Evolutionary conservation across 2,329 filamentous ascomycete species (phyloP).

Genomic region (Claviceps humidiphila): DNA sequence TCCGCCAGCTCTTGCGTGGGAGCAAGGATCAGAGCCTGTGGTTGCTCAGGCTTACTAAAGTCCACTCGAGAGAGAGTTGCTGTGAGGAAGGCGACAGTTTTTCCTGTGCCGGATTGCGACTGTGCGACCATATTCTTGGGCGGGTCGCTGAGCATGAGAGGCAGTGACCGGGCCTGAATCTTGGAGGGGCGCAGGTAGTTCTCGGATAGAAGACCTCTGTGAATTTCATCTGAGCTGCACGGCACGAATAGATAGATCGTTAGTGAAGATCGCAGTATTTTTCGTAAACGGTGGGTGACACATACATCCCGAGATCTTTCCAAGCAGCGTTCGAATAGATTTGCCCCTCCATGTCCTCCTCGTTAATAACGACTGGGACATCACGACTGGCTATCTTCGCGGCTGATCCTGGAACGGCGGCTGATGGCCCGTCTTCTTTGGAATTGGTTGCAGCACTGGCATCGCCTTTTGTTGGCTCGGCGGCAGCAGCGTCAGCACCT

Average conservation of each 20-base stretch:
- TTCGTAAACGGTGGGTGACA: background rate
- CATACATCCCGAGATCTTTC: constrained; percentile 7
- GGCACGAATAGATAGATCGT: background rate
- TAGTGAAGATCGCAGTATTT: background rate
- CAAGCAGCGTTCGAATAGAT: constrained; percentile 6
- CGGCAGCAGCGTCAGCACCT: background rate
- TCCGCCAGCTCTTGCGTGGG: constrained; percentile 89
- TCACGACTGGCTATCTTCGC: constrained; percentile 6
- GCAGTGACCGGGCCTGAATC: constrained; percentile 90
- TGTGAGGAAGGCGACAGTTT: constrained; percentile 91
- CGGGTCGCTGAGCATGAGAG: constrained; percentile 76
- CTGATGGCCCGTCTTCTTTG: constrained; percentile 6
- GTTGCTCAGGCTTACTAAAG: constrained; percentile 49
- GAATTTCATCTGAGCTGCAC: constrained; percentile 38
- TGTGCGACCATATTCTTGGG: constrained; percentile 91
- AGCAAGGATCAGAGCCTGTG: constrained; percentile 80
- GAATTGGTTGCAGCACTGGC: background rate
- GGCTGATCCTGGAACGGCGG: constrained; percentile 4
- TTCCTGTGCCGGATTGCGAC: constrained; percentile 97
- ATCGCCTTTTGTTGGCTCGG: background rate
- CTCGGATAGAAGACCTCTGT: constrained; percentile 66
- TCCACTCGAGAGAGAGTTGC: constrained; percentile 84
- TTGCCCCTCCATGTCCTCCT: constrained; percentile 2
- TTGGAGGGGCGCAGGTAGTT: constrained; percentile 93
- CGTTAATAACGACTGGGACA: constrained; percentile 6